These are phyloP conservation scores for Scortechinia acanthostroma DNA, from an alignment of 2,329 filamentous ascomycete genomes.

Conservation along the genomic window DNA sequence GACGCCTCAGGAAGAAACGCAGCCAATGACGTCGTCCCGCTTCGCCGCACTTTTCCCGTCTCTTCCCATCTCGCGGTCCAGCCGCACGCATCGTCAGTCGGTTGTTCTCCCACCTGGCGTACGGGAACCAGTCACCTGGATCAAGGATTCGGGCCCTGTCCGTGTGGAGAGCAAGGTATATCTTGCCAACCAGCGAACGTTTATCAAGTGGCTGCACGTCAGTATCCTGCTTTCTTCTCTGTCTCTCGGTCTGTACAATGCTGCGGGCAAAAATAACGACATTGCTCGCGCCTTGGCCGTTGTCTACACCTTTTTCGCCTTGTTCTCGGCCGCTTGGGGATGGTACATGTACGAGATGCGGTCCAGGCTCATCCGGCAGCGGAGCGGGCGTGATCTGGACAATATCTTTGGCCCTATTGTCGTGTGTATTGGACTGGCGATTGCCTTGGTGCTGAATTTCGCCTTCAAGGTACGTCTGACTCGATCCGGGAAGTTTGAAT, in stretches of 20 bases:
- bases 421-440: constrained; percentile 50
- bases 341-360: constrained; percentile 58
- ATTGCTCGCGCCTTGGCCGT: constrained; percentile 49
- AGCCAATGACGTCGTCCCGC: background rate
- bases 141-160: constrained; percentile 61
- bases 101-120: constrained; percentile 50
- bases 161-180: constrained; percentile 67
- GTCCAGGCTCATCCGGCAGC: constrained; percentile 44
- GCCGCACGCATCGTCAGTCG: constrained; percentile 12
- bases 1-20: background rate
- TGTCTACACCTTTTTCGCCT: constrained; percentile 54
- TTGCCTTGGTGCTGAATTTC: constrained; percentile 60
- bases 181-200: constrained; percentile 66
- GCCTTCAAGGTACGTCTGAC: constrained; percentile 42
- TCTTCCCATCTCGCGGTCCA: background rate
- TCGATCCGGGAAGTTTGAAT: background rate
- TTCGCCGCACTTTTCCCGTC: background rate
- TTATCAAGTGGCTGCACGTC: constrained; percentile 68
- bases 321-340: constrained; percentile 58
- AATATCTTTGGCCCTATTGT: constrained; percentile 50
- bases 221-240: constrained; percentile 54
- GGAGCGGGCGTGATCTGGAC: constrained; percentile 60
- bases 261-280: constrained; percentile 48
- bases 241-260: constrained; percentile 58
- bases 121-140: constrained; percentile 50